These are phyloP conservation scores for Pythium rishiriense DNA, from an alignment of 352 stramenopile species.

Conservation along the genomic window DNA sequence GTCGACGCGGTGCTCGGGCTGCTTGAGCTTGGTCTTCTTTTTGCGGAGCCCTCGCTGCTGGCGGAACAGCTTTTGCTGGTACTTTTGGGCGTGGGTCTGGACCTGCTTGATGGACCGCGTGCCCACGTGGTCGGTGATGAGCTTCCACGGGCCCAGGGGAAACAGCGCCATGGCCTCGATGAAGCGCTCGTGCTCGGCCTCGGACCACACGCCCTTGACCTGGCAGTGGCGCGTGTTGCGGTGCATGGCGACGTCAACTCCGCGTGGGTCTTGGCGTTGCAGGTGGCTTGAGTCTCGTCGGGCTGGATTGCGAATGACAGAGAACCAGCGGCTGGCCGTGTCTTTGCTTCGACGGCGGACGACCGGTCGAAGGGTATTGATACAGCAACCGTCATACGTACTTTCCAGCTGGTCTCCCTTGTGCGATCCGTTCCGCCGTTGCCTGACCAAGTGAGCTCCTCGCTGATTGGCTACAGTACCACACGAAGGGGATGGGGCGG, in stretches of 20 bases:
- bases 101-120: slow-evolving; percentile 81
- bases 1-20: slow-evolving; percentile 25
- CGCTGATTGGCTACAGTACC: slow-evolving; percentile 8
- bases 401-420: too few relatives aligned
- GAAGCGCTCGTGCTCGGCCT: slow-evolving; percentile 75
- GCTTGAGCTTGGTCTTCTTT: slow-evolving; percentile 44
- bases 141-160: slow-evolving; percentile 63
- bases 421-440: slow-evolving; percentile 11
- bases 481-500: background rate
- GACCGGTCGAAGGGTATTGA: too few relatives aligned
- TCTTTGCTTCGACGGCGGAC: background rate
- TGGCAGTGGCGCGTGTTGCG: slow-evolving; percentile 24
- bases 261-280: background rate
- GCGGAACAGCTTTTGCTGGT: slow-evolving; percentile 81
- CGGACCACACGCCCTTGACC: slow-evolving; percentile 60
- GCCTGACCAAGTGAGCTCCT: slow-evolving; percentile 17
- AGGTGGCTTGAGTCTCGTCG: background rate
- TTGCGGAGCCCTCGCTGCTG: slow-evolving; percentile 74
- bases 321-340: background rate
- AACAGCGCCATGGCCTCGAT: slow-evolving; percentile 78
- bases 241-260: slow-evolving; percentile 8
- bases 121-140: slow-evolving; percentile 68
- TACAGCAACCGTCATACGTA: too few relatives aligned
- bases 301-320: slow-evolving; percentile 8
- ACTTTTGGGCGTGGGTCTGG: slow-evolving; percentile 83